phyloP scores from a whole-genome alignment of 805 yeast genomes.

The Schwanniomyces yamadae region DNA sequence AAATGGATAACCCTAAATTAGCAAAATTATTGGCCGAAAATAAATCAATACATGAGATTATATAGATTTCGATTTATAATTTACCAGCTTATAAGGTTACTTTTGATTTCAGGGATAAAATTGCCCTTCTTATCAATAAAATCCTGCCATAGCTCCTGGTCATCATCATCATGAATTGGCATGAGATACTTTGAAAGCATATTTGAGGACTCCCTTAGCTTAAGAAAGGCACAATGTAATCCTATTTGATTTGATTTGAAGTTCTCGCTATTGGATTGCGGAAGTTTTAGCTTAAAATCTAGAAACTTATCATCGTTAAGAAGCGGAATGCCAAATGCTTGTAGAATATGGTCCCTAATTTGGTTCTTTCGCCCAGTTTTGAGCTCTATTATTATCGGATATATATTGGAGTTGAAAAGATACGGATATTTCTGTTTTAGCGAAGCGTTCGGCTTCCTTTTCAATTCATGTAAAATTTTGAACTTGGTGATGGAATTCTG shows the following conservation, averaged over 20 bases:
- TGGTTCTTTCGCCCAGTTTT: conserved; percentile 26
- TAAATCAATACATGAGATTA: no score
- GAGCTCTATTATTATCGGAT: conserved; percentile 19
- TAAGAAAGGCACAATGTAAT: conserved; percentile 19
- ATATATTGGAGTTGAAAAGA: conserved; percentile 13
- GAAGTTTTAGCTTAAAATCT: conserved; percentile 12
- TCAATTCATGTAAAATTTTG: conserved; percentile 13
- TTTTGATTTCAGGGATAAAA: conserved; percentile 8
- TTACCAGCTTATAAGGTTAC: conserved; percentile 6
- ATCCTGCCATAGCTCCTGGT: conserved; percentile 14
- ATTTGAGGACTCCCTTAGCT: conserved; percentile 1
- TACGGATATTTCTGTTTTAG: conserved; percentile 11
- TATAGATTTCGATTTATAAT: no score
- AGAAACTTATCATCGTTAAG: conserved; percentile 23
- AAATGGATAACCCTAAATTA: no score
- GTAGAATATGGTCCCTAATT: conserved; percentile 22
- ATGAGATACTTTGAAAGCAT: conserved; percentile 1
- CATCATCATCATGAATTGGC: conserved; percentile 7
- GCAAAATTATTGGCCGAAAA: no score
- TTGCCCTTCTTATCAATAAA: conserved; percentile 10
- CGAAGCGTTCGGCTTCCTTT: conserved; percentile 4
- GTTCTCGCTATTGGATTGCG: conserved; percentile 12
- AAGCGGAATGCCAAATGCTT: conserved; percentile 17
- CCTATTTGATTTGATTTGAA: conserved; percentile 23
- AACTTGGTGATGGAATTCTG: conserved; percentile 16